Evolutionary conservation across 1,139 yeast species (phyloP), one percentile per base, ranked within the genome.

Genomic region (Yamadazyma aaseri): DNA sequence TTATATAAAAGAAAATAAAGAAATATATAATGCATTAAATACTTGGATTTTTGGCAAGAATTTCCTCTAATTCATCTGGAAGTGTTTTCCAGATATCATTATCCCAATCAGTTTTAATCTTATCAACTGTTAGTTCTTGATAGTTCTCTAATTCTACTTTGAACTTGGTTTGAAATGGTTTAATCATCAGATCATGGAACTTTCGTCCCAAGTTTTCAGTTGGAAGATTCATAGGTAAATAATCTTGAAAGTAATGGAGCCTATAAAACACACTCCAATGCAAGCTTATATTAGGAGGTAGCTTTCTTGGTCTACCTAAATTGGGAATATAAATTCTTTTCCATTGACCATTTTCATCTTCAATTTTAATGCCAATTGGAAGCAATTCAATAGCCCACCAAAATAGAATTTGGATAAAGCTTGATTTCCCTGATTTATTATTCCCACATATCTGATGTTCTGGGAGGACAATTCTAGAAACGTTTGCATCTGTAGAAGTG

Each of bases 201-300:
- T 44, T 35, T 3, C 38, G 38, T 1, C 62, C 63, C n/a, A 54
- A 42, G 16, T 51, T 44, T 9, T 52, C 47, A 6, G 40, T 31
- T 6, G 76, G 75, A n/a, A 78, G 35, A 43, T 76, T 75, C 0
- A 34, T 34, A 0, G 81, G 81, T 3, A 52, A 35, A 41, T 76
- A 75, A 42, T 70, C 75, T 23, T 50, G 36, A 33, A 69, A 60
- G 41, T 58, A 66, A 40, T 65, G 75, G 37, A 73, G 49, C 40
- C 81, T 60, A 74, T 79, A 79, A 40, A 63, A 65, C 1, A 79
- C 67, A 33, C 85, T 78, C 86, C 86, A 80, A 50, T 80, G 86
- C 20, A 79, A 42, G 10, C 53, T 54, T 12, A 76, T 72, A 36
- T 63, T 53, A 2, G 42, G 43, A 1, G 84, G 83, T 4, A 80